These are phyloP conservation scores for Fusarium graminum DNA, from an alignment of 2,329 filamentous ascomycete genomes.

Conservation along the genomic window DNA sequence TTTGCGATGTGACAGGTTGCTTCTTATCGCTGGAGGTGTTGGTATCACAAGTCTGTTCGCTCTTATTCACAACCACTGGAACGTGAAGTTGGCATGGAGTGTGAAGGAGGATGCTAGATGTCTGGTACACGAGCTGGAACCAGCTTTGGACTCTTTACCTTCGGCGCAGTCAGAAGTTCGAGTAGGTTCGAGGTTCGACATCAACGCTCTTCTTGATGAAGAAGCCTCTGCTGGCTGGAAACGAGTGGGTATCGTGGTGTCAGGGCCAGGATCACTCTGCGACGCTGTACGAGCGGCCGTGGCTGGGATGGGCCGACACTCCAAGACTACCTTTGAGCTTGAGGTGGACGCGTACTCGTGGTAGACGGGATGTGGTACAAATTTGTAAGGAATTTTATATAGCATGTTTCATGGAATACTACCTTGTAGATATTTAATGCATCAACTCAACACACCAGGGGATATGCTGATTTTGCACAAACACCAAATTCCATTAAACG, in stretches of 20 bases:
- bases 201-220: background rate
- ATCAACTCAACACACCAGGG: no score
- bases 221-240: slow-evolving; percentile 19
- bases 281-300: slow-evolving; percentile 16
- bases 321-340: slow-evolving; percentile 18
- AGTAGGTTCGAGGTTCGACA: slow-evolving; percentile 12
- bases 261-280: slow-evolving; percentile 16
- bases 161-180: slow-evolving; percentile 8
- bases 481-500: no score
- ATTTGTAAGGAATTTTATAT: no score
- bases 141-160: slow-evolving; percentile 6
- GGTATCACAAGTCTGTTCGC: slow-evolving; percentile 19
- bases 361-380: background rate
- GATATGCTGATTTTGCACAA: no score
- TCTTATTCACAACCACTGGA: slow-evolving; percentile 14
- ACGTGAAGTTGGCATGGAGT: slow-evolving; percentile 13
- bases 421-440: no score
- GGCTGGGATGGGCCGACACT: slow-evolving; percentile 16
- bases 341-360: slow-evolving; percentile 30
- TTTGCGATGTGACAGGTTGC: slow-evolving; percentile 17
- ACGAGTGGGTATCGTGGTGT: slow-evolving; percentile 21
- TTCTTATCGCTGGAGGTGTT: slow-evolving; percentile 20
- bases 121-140: slow-evolving; percentile 19
- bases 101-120: slow-evolving; percentile 17
- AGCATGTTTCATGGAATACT: no score